Conservation (phyloP, 495 filamentous ascomycete species). For the Melanomma pulvis-pyrius region DNA sequence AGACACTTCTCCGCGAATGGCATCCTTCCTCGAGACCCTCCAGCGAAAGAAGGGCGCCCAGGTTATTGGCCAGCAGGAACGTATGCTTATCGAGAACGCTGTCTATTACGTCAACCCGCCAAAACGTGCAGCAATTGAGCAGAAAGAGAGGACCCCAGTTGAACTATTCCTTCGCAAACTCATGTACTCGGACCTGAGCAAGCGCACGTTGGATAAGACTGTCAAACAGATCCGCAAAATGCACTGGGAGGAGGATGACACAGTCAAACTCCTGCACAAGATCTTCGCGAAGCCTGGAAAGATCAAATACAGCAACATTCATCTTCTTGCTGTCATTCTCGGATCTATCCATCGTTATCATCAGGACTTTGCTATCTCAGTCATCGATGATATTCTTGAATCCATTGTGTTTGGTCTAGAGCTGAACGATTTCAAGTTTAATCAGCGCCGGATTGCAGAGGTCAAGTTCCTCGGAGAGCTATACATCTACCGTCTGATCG, state of each 20-base stretch:
- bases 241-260: constrained; percentile 93
- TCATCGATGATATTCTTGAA: constrained; percentile 90
- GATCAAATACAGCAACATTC: constrained; percentile 96
- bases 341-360: constrained; percentile 89
- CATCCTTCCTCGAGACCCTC: constrained; percentile 89
- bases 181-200: constrained; percentile 90
- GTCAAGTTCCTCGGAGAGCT: constrained; percentile 96
- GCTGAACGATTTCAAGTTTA: constrained; percentile 96
- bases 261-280: constrained; percentile 82
- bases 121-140: constrained; percentile 87
- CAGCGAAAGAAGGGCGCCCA: constrained; percentile 95
- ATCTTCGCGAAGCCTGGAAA: constrained; percentile 95
- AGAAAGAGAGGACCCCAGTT: constrained; percentile 92
- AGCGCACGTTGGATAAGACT: constrained; percentile 88
- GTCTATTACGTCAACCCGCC: constrained; percentile 98
- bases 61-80: constrained; percentile 91
- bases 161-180: constrained; percentile 91
- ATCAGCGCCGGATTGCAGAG: constrained; percentile 92
- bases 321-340: constrained; percentile 89
- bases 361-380: constrained; percentile 79
- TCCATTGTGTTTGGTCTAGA: constrained; percentile 87
- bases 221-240: constrained; percentile 91
- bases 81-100: constrained; percentile 98
- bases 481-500: constrained; percentile 97
- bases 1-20: constrained; percentile 90